These are phyloP conservation scores for Pyrrhoderma lamaoense DNA, from an alignment of 1,284 basidiomycete genomes.

Conservation along the genomic window DNA sequence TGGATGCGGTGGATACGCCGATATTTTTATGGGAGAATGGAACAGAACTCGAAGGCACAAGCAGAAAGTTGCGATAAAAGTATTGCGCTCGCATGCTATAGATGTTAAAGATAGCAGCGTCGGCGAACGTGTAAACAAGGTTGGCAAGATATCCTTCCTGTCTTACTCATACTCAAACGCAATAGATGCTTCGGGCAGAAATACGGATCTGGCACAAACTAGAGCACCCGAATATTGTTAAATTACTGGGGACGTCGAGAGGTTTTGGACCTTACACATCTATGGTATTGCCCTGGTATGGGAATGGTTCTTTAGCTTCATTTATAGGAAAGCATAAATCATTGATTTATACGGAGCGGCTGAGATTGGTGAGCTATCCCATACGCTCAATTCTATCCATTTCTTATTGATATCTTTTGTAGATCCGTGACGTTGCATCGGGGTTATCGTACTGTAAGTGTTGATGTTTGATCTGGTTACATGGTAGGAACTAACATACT, in stretches of 20 bases:
- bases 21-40: slow-evolving; percentile 17
- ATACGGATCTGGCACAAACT: slow-evolving; percentile 13
- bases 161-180: not conserved
- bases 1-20: slow-evolving; percentile 14
- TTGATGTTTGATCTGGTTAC: not conserved
- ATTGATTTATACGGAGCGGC: slow-evolving; percentile 13
- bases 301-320: slow-evolving; percentile 11
- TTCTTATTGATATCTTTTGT: not conserved
- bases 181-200: slow-evolving; percentile 13
- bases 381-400: not conserved
- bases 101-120: slow-evolving; percentile 1
- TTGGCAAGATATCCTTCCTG: not conserved
- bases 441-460: slow-evolving; percentile 9
- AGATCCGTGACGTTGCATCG: slow-evolving; percentile 13
- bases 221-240: slow-evolving; percentile 15
- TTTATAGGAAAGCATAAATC: slow-evolving; percentile 16
- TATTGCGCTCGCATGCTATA: slow-evolving; percentile 6
- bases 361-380: slow-evolving; percentile 10
- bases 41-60: slow-evolving; percentile 2
- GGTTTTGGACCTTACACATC: slow-evolving; percentile 14
- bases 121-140: slow-evolving; percentile 13
- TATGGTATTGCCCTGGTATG: slow-evolving; percentile 15
- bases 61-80: slow-evolving; percentile 16
- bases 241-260: slow-evolving; percentile 12
- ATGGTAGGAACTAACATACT: not conserved